Evolutionary conservation across 2,329 filamentous ascomycete species (phyloP).

Genomic region (Curvularia spicifera): DNA sequence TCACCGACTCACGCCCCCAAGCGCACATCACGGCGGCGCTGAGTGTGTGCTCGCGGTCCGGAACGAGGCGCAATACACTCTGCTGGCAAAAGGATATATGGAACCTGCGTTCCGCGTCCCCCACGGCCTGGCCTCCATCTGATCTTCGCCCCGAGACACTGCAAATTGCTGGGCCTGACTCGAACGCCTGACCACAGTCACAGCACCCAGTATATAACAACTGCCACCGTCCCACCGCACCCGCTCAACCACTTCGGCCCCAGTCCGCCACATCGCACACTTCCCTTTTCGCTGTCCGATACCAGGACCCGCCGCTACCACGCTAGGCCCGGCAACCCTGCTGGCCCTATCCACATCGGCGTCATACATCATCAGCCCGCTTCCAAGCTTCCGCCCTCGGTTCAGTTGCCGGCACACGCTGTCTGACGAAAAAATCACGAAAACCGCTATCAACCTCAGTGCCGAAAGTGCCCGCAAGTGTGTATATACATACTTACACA

Average conservation of each 20-base stretch:
- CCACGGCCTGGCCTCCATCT: conserved; percentile 39
- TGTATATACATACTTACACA: conserved; percentile 29
- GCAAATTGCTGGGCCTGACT: conserved; percentile 44
- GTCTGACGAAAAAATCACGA: conserved; percentile 16
- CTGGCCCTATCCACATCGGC: conserved; percentile 25
- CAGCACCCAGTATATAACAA: conserved; percentile 14
- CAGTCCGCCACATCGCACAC: conserved; percentile 15
- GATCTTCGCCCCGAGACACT: conserved; percentile 43
- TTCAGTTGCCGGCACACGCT: conserved; percentile 37
- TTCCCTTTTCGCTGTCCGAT: conserved; percentile 11
- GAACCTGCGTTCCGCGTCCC: conserved; percentile 33
- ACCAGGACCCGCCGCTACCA: conserved; percentile 25
- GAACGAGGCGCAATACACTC: conserved; percentile 30
- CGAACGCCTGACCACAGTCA: conserved; percentile 38
- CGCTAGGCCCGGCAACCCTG: conserved; percentile 28
- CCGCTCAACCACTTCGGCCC: conserved; percentile 7
- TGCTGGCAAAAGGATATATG: conserved; percentile 43
- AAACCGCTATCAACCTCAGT: conserved; percentile 17
- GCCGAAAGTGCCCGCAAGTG: conserved; percentile 36
- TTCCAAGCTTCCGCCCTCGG: conserved; percentile 30
- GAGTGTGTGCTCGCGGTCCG: conserved; percentile 14
- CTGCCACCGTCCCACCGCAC: background rate
- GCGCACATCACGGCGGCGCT: conserved; percentile 36
- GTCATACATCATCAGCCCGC: conserved; percentile 38
- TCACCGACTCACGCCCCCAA: conserved; percentile 35